phyloP scores from a whole-genome alignment of 73 alveolate genomes.

The Symbiodinium pilosum region DNA sequence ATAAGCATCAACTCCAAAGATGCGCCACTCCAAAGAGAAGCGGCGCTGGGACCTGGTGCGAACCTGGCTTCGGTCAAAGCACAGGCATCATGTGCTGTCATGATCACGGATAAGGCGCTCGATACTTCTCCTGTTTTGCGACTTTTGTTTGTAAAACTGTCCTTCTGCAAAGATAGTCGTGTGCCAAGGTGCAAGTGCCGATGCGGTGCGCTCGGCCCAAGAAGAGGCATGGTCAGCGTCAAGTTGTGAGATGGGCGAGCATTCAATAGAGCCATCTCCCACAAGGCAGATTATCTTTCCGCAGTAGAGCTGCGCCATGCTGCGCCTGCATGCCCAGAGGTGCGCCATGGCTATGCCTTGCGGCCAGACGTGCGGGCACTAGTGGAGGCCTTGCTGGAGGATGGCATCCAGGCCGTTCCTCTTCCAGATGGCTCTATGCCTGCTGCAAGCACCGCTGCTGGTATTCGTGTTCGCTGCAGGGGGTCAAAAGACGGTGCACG shows the following conservation, averaged over 20 bases:
- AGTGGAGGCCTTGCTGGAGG: slow-evolving; percentile 60
- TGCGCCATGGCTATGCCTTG: slow-evolving; percentile 78
- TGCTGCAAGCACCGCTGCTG: no score
- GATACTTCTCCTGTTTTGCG: not conserved
- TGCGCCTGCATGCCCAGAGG: slow-evolving; percentile 20
- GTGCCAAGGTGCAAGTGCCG: slow-evolving; percentile 51
- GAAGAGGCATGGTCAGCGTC: slow-evolving; percentile 49
- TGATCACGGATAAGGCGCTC: no score
- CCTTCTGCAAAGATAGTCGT: not conserved
- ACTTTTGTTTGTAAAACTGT: not conserved
- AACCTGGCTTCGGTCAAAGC: not conserved
- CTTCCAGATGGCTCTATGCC: not conserved
- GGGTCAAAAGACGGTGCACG: slow-evolving; percentile 25
- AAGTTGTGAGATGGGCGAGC: no score
- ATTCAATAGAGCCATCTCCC: no score
- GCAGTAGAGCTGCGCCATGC: no score
- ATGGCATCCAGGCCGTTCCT: slow-evolving; percentile 38
- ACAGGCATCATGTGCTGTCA: no score
- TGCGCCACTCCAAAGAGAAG: no score
- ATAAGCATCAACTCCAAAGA: no score
- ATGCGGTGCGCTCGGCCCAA: slow-evolving; percentile 36
- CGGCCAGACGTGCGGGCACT: slow-evolving; percentile 87
- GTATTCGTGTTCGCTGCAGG: not conserved
- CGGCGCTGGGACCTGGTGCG: not conserved
- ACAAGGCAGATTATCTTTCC: no score